Evolutionary conservation across 2,329 filamentous ascomycete species (phyloP), one percentile per base, ranked within the genome.

Genomic region (Cercospora sesami): DNA sequence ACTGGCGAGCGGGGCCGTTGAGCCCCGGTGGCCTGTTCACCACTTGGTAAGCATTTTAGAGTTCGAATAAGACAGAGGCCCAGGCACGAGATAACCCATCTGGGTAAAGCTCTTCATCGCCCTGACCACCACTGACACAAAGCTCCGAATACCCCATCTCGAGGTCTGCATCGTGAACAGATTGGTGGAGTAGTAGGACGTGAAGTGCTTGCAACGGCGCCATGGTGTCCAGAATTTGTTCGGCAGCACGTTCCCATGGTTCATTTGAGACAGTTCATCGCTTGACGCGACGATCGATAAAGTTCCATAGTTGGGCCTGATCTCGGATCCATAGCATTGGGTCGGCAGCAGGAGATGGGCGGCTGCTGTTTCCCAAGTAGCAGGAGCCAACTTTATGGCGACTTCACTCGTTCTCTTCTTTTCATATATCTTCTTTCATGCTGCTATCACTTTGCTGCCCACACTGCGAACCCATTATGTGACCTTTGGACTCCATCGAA

Each of bases 1-100:
- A 66, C 64, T 64, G 39, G 60, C 60, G 26, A 63, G 66, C 69
- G 67, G 69, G 65, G 69, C 65, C 64, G 67, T 59, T 14, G 16
- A 28, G 55, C 58, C 62, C 67, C 65, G 67, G 58, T 21, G 60
- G 60, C 36, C 51, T 53, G 61, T 39, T 30, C 21, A 39, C 64
- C 66, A 70, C 18, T 63, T 53, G 31, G 14, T n/a, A 31, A 45
- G n/a, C 23, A 68, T 58, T 53, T 53, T 70, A 68, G 65, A 63
- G 63, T 70, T 70, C 58, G 45, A 26, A 66, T 42, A n/a, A 39
- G 55, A n/a, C 26, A 26, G 59, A 51, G 30, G 30, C 31, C 53
- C 48, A 36, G 61, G 55, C 55, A 65, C 18, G 36, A 45, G 26
- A 39, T 39, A 48, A 55, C 61, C 51, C 16, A 33, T 63, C 48